phyloP scores from a whole-genome alignment of 257 asterid species.

The Agastache rugosa region DNA sequence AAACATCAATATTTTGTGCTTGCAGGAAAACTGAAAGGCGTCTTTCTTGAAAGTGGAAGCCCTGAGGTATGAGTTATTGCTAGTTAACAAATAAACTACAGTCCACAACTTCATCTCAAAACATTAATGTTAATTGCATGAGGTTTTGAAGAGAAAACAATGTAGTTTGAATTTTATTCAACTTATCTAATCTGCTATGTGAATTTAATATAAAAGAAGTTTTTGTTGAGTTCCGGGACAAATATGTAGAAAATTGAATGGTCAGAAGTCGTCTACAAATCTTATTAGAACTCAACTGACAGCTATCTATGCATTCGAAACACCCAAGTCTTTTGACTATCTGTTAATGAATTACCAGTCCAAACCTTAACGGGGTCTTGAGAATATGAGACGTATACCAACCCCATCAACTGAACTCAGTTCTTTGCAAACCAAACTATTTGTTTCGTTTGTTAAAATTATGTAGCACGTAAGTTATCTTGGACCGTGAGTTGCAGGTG shows the following conservation, averaged over 20 bases:
- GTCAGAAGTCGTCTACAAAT: not conserved
- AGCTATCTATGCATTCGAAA: not conserved
- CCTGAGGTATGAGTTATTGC: slow-evolving; percentile 64
- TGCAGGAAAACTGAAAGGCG: slow-evolving; percentile 90
- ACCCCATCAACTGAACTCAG: not conserved
- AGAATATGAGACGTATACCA: not conserved
- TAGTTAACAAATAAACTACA: not conserved
- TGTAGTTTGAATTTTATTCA: not conserved
- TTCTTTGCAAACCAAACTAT: not conserved
- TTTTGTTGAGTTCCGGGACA: not conserved
- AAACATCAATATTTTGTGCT: slow-evolving; percentile 28
- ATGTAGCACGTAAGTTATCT: not conserved
- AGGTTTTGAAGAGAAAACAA: not conserved
- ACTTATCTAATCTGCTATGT: not conserved
- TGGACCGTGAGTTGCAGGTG: not conserved
- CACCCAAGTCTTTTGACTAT: not conserved
- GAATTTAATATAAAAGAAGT: not conserved
- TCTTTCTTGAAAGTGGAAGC: slow-evolving; percentile 93
- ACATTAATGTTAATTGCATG: not conserved
- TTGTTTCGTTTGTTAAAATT: not conserved
- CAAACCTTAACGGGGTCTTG: not conserved
- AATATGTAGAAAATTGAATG: slow-evolving; percentile 11
- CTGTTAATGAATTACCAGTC: not conserved
- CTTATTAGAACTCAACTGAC: not conserved
- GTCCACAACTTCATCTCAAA: slow-evolving; percentile 5